Evolutionary conservation across 1,284 basidiomycete species (phyloP).

Genomic region (Moesziomyces antarcticus): DNA sequence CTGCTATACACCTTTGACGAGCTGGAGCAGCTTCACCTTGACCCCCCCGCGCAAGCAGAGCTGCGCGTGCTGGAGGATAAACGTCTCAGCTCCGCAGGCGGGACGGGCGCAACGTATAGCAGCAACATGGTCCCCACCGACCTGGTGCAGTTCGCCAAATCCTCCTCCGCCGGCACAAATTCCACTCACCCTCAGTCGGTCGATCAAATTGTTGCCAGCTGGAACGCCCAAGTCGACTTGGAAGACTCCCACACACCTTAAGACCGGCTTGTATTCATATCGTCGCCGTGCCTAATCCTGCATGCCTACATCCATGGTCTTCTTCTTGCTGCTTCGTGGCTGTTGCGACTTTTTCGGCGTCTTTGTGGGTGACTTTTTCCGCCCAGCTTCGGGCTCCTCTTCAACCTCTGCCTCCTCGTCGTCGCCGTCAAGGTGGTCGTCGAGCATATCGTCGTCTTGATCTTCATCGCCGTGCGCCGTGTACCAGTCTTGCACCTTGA

Average conservation of each 20-base stretch:
- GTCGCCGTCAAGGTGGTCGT: not conserved
- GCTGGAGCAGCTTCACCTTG: conserved; percentile 71
- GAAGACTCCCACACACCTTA: not conserved
- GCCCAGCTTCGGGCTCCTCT: conserved; percentile 3
- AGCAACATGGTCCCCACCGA: conserved; percentile 94
- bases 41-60: conserved; percentile 69
- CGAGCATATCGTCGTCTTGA: conserved; percentile 8
- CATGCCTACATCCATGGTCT: conserved; percentile 19
- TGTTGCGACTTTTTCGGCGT: conserved; percentile 12
- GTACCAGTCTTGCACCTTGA: conserved; percentile 41
- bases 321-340: conserved; percentile 15
- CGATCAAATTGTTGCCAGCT: conserved; percentile 32
- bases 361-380: conserved; percentile 4
- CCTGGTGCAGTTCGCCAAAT: conserved; percentile 78
- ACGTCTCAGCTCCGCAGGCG: conserved; percentile 69
- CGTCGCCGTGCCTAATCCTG: conserved; percentile 14
- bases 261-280: conserved; percentile 1
- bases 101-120: conserved; percentile 72
- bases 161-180: not conserved
- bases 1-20: conserved; percentile 87
- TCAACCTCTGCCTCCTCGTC: conserved; percentile 6
- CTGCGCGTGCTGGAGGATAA: conserved; percentile 74
- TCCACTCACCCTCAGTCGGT: not conserved
- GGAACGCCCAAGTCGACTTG: conserved; percentile 20
- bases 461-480: conserved; percentile 12